Conservation (phyloP, 169 alveolate species). For the Babesia gibsoni region DNA sequence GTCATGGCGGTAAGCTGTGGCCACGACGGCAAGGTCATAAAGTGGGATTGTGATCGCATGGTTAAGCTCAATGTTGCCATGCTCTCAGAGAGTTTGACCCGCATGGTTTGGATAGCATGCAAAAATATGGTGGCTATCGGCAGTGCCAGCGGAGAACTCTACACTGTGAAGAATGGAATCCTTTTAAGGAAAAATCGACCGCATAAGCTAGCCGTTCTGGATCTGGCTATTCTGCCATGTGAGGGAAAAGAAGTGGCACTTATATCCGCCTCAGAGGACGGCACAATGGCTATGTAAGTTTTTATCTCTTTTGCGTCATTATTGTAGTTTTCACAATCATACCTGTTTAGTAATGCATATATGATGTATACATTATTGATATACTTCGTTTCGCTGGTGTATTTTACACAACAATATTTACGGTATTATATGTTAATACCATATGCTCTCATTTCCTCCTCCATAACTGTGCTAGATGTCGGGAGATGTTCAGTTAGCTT, state of each 20-base stretch:
- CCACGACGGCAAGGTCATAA: constrained; percentile 32
- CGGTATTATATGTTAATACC: constrained; percentile 14
- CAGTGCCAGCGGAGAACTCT: constrained; percentile 13
- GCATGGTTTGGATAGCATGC: constrained; percentile 37
- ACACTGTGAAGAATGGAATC: constrained; percentile 17
- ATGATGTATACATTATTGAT: background rate
- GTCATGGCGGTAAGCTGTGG: constrained; percentile 34
- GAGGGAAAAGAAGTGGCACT: constrained; percentile 25
- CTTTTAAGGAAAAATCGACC: constrained; percentile 23
- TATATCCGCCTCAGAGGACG: constrained; percentile 40
- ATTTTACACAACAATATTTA: background rate
- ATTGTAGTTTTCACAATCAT: background rate
- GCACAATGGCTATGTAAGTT: constrained; percentile 45
- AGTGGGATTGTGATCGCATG: constrained; percentile 41
- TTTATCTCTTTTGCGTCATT: background rate
- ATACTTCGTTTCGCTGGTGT: background rate
- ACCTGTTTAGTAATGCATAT: background rate
- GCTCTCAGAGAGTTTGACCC: constrained; percentile 23
- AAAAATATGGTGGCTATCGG: constrained; percentile 17
- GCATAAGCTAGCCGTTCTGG: constrained; percentile 30
- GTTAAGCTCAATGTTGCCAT: background rate
- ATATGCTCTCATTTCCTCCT: constrained; percentile 15
- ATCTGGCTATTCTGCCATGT: constrained; percentile 22
- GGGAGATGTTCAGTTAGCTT: constrained; percentile 31
- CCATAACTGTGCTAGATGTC: constrained; percentile 33